Conservation (phyloP, 2,329 filamentous ascomycete genomes). For the Exophiala viscosa region DNA sequence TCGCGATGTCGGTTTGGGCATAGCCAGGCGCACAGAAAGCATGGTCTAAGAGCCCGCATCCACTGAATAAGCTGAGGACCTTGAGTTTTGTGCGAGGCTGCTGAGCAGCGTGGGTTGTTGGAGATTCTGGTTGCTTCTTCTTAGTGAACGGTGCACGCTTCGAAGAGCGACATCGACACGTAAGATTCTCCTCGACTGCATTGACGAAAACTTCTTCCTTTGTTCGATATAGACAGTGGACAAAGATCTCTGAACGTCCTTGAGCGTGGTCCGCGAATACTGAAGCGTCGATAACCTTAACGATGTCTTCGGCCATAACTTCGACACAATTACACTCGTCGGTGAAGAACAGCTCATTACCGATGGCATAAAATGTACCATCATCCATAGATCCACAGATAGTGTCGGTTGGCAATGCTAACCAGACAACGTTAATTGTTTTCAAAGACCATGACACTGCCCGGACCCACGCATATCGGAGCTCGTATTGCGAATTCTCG, state of each 20-base stretch:
- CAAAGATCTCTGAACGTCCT: slow-evolving; percentile 55
- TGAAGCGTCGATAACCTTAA: slow-evolving; percentile 56
- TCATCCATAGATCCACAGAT: slow-evolving; percentile 59
- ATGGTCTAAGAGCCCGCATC: slow-evolving; percentile 71
- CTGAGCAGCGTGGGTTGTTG: background rate
- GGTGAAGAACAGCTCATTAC: slow-evolving; percentile 72
- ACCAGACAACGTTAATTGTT: slow-evolving; percentile 63
- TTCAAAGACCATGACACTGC: slow-evolving; percentile 33
- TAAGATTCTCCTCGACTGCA: slow-evolving; percentile 31
- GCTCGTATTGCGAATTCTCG: slow-evolving; percentile 43
- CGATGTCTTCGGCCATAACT: slow-evolving; percentile 53
- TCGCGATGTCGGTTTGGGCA: slow-evolving; percentile 62
- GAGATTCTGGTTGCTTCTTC: slow-evolving; percentile 15
- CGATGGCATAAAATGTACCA: slow-evolving; percentile 55
- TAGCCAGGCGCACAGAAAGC: slow-evolving; percentile 59
- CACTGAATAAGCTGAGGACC: slow-evolving; percentile 72
- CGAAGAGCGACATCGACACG: slow-evolving; percentile 23
- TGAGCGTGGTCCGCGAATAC: slow-evolving; percentile 51
- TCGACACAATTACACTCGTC: slow-evolving; percentile 69
- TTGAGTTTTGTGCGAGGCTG: slow-evolving; percentile 41
- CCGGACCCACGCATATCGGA: slow-evolving; percentile 71
- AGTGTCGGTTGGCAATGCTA: slow-evolving; percentile 69
- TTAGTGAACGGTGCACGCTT: slow-evolving; percentile 34
- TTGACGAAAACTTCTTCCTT: slow-evolving; percentile 58
- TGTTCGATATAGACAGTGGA: slow-evolving; percentile 66